These are phyloP conservation scores for Biscutella laevigata DNA, from an alignment of 441 rosid genomes.

Conservation along the genomic window DNA sequence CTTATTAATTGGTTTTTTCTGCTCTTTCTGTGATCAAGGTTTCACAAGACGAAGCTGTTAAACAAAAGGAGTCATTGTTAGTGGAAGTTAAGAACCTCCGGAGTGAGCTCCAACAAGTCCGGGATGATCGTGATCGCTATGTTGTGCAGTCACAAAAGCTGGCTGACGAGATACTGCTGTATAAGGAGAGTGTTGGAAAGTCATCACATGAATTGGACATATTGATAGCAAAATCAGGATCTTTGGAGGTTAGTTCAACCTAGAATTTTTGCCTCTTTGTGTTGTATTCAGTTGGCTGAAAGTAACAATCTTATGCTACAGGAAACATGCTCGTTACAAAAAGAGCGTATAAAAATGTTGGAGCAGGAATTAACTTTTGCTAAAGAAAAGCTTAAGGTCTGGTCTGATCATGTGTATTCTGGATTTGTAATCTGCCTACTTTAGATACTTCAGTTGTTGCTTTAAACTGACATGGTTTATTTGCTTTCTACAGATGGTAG, in stretches of 20 bases:
- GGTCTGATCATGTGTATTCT: background rate
- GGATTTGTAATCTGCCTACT: background rate
- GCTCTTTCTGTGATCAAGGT: conserved; percentile 32
- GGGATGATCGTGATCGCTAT: conserved; percentile 86
- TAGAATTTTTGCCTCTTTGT: background rate
- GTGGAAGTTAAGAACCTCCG: conserved; percentile 67
- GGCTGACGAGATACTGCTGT: conserved; percentile 47
- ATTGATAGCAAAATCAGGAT: conserved; percentile 48
- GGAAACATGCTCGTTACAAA: conserved; percentile 83
- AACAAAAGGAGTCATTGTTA: conserved; percentile 51
- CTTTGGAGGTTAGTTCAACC: conserved; percentile 60
- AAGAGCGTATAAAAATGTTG: conserved; percentile 51
- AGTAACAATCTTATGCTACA: conserved; percentile 21
- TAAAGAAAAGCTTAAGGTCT: conserved; percentile 78
- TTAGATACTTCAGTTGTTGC: conserved; percentile 3
- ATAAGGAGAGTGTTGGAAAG: conserved; percentile 70
- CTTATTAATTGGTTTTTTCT: background rate
- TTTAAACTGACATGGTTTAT: background rate
- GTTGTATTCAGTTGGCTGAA: conserved; percentile 5
- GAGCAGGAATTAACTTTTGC: conserved; percentile 64
- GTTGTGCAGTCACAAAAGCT: conserved; percentile 45
- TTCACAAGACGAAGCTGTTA: conserved; percentile 68
- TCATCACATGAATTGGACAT: conserved; percentile 59
- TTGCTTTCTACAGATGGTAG: conserved; percentile 41
- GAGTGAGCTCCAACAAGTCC: conserved; percentile 69